phyloP scores from a whole-genome alignment of 805 yeast species.

The Candida ficus region DNA sequence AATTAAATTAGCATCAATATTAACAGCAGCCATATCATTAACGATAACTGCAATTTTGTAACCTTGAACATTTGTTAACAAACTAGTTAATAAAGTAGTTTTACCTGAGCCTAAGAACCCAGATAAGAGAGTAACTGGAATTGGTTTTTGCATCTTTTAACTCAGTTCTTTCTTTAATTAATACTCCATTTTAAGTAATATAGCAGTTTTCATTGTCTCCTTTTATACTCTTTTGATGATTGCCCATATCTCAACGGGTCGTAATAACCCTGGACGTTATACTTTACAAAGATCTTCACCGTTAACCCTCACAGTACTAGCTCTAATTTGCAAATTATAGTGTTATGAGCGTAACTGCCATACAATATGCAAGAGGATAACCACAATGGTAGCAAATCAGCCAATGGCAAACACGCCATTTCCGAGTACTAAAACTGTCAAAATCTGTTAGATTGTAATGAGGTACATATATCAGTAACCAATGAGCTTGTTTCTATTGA shows the following conservation, averaged over 20 bases:
- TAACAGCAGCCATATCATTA: neutral
- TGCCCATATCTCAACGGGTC: neutral
- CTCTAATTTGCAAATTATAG: no score
- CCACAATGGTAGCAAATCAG: neutral
- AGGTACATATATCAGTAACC: neutral
- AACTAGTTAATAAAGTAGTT: neutral
- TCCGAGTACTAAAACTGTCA: neutral
- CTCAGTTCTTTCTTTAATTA: no score
- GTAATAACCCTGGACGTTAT: neutral
- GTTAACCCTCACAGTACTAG: neutral
- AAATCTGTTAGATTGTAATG: neutral
- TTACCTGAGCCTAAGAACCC: neutral
- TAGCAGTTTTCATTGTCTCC: no score
- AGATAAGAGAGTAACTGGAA: neutral
- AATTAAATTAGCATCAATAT: neutral
- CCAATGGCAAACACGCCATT: neutral
- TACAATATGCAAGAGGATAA: neutral
- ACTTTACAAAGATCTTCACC: no score
- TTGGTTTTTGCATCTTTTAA: neutral
- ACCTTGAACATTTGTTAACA: neutral
- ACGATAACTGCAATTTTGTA: neutral
- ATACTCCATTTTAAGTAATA: neutral
- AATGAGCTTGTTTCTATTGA: neutral
- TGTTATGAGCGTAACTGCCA: neutral
- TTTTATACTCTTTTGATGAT: neutral